Evolutionary conservation across 2,329 filamentous ascomycete genomes (phyloP).

Genomic region (Macroventuria anomochaeta): DNA sequence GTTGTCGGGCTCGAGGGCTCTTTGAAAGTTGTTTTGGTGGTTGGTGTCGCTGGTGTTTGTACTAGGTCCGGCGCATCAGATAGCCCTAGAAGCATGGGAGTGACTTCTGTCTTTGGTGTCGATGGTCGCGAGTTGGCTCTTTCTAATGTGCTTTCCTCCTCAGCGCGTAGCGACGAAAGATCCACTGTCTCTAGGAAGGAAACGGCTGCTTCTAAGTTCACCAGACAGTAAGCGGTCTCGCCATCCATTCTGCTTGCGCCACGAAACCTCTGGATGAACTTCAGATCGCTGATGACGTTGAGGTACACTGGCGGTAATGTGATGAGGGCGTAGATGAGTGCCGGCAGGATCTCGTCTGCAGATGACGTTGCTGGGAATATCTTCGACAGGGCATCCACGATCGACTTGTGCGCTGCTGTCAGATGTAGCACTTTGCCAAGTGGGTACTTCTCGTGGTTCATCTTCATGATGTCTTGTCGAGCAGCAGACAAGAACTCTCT

Average conservation of each 20-base stretch:
- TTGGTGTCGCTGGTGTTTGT: constrained; percentile 48
- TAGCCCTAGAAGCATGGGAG: constrained; percentile 50
- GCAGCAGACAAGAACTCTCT: constrained; percentile 75
- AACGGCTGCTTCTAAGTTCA: constrained; percentile 92
- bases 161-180: constrained; percentile 81
- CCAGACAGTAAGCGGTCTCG: constrained; percentile 94
- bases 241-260: constrained; percentile 86
- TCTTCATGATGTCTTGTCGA: constrained; percentile 70
- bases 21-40: constrained; percentile 26
- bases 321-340: constrained; percentile 94
- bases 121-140: constrained; percentile 60
- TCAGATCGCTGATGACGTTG: constrained; percentile 90
- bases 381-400: constrained; percentile 81
- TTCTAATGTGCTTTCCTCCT: constrained; percentile 70
- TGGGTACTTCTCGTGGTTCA: constrained; percentile 88
- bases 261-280: constrained; percentile 91
- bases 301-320: constrained; percentile 85
- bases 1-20: constrained; percentile 47
- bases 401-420: constrained; percentile 88
- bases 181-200: constrained; percentile 96
- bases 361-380: constrained; percentile 78
- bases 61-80: constrained; percentile 47
- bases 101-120: constrained; percentile 51
- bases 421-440: constrained; percentile 89
- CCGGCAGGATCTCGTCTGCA: constrained; percentile 95